Evolutionary conservation across 1,139 yeast genomes (phyloP), one percentile per base, ranked within the genome.

Genomic region (Pichia sp.): DNA sequence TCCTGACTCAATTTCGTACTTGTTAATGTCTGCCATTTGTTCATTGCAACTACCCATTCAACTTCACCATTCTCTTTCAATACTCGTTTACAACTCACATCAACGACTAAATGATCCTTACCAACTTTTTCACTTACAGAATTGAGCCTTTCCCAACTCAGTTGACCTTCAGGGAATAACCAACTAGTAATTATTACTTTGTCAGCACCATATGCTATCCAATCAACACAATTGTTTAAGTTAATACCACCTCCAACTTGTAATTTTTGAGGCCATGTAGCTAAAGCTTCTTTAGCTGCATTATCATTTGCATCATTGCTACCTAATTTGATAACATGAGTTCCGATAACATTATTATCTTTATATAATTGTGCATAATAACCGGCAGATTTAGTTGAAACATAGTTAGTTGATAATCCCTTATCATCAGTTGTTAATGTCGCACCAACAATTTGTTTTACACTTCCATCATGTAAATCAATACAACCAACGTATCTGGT

Each of bases 391-490:
- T 83, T 72, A 23, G 73, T 63, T 8, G 95, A 79, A 3, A 89
- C 85, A 57, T 84, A 89, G 61, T 91, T 93, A 33, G 95, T 93
- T 31, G 69, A 63, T 12, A 81, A 69, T 3, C 61, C 50, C 5
- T 62, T 49, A 26, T 75, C 78, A 48, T 78, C 80, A 11, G 71
- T 69, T 0, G 71, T 67, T 20, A 93, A 68, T 0, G 96, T 84
- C 0, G 96, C 95, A 3, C 98, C 98, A 0, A 93, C 97, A 40
- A 91, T 91, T 61, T 91, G 98, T 58, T 91, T 93, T 48, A 91
- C 98, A 51, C 84, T 82, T 3, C 98, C 98, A 5, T 83, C 74
- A 60, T 91, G 98, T 47, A 91, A 79, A 60, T 91, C 98, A 33
- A 91, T 91, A 55, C 98, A 91, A 1, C 97, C 98, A 57, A 91